Conservation (phyloP, 306 rosid genomes). For the Morella rubra region DNA sequence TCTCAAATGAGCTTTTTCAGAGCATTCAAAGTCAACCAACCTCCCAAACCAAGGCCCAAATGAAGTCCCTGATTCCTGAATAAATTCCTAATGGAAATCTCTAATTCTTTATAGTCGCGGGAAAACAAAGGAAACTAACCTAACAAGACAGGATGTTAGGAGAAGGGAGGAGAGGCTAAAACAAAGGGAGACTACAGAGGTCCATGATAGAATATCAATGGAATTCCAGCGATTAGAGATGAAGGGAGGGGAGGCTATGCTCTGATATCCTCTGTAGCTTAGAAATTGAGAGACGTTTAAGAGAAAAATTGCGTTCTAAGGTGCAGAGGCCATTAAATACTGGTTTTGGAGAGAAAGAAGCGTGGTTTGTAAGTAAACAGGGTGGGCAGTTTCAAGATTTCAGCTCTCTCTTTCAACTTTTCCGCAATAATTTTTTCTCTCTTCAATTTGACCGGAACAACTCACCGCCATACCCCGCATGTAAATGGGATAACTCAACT, state of each 20-base stretch:
- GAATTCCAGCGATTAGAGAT: slow-evolving; percentile 14
- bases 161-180: no score
- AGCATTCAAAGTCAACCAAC: background rate
- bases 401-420: slow-evolving; percentile 33
- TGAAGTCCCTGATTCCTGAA: background rate
- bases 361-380: slow-evolving; percentile 52
- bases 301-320: slow-evolving; percentile 31
- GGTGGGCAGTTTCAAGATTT: slow-evolving; percentile 43
- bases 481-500: slow-evolving; percentile 34
- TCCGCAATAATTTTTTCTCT: slow-evolving; percentile 17
- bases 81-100: background rate
- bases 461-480: slow-evolving; percentile 44
- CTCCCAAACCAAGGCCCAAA: background rate
- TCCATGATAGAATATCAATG: background rate
- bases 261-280: slow-evolving; percentile 4
- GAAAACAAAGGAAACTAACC: slow-evolving; percentile 11
- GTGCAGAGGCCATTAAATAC: slow-evolving; percentile 39
- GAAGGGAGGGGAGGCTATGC: background rate
- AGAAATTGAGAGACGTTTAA: slow-evolving; percentile 29
- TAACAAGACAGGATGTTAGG: background rate
- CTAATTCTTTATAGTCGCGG: background rate
- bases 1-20: slow-evolving; percentile 6
- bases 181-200: background rate
- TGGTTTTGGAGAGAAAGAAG: slow-evolving; percentile 44
- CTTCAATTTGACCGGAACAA: slow-evolving; percentile 46